A percentile compares a stretch with the other conserved stretches of the same genome.
Conservation (phyloP, 2,329 filamentous ascomycete species). For the Diaporthe vexans region DNA sequence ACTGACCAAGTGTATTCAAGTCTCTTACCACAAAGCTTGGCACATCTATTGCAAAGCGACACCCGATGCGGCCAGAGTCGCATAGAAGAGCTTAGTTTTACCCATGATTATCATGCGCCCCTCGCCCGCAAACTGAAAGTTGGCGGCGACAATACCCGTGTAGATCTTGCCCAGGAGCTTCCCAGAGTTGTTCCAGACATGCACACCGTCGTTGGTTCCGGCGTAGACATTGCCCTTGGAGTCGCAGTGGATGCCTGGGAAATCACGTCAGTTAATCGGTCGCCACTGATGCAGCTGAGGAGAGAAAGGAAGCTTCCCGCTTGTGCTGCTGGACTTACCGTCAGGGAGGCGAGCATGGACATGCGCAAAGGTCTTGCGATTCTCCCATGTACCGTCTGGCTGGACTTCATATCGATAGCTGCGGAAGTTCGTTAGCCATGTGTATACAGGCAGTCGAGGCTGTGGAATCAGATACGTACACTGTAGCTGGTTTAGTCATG, state of each 20-base stretch:
- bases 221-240: slow-evolving; percentile 66
- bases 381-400: slow-evolving; percentile 60
- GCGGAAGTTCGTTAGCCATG: slow-evolving; percentile 5
- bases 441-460: too few relatives aligned
- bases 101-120: slow-evolving; percentile 54
- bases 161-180: slow-evolving; percentile 70
- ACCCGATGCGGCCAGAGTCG: slow-evolving; percentile 45
- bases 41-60: not conserved
- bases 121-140: slow-evolving; percentile 60
- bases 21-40: too few relatives aligned
- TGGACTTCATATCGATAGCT: slow-evolving; percentile 63
- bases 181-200: slow-evolving; percentile 62
- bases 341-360: slow-evolving; percentile 68
- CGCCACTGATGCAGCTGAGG: too few relatives aligned
- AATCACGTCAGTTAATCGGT: slow-evolving; percentile 57
- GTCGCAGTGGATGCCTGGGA: slow-evolving; percentile 66
- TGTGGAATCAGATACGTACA: slow-evolving; percentile 52
- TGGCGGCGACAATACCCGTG: slow-evolving; percentile 59
- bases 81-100: slow-evolving; percentile 53
- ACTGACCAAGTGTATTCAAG: not conserved
- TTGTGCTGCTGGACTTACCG: slow-evolving; percentile 55
- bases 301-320: not conserved
- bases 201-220: slow-evolving; percentile 63
- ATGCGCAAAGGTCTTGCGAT: slow-evolving; percentile 70
- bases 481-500: slow-evolving; percentile 55